These are phyloP conservation scores for Fallopia convolvulus DNA, from an alignment of 148 eudicot species.

Conservation along the genomic window DNA sequence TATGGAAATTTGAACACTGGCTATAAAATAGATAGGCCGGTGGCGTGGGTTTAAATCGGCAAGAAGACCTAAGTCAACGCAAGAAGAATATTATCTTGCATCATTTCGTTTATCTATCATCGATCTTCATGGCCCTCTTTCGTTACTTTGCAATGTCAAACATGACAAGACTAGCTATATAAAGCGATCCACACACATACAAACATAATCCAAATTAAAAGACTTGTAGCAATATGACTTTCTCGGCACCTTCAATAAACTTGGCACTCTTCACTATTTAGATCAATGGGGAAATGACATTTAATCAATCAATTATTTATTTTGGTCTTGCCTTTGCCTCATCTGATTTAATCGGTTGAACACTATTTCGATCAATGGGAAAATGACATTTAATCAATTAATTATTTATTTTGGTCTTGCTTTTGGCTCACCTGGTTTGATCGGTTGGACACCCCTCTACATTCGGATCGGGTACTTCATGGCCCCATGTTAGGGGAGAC, in stretches of 20 bases:
- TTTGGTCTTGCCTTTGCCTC: too few species aligned
- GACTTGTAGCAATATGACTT: neutral
- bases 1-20: neutral
- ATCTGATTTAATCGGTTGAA: too few species aligned
- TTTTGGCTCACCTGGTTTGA: too few species aligned
- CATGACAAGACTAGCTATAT: constrained; percentile 1
- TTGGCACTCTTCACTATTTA: neutral
- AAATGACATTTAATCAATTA: too few species aligned
- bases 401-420: too few species aligned
- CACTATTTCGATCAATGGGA: too few species aligned
- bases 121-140: constrained; percentile 2
- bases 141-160: constrained; percentile 7
- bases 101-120: neutral
- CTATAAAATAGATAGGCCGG: neutral
- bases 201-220: too few species aligned
- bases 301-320: too few species aligned
- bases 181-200: neutral
- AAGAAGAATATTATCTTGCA: neutral
- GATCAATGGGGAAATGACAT: neutral
- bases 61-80: constrained; percentile 3
- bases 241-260: neutral
- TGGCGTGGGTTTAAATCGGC: neutral
- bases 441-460: too few species aligned
- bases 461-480: too few species aligned
- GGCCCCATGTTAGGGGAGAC: too few species aligned